These are phyloP conservation scores for Rubia yunnanensis DNA, from an alignment of 257 asterid species.

Conservation along the genomic window DNA sequence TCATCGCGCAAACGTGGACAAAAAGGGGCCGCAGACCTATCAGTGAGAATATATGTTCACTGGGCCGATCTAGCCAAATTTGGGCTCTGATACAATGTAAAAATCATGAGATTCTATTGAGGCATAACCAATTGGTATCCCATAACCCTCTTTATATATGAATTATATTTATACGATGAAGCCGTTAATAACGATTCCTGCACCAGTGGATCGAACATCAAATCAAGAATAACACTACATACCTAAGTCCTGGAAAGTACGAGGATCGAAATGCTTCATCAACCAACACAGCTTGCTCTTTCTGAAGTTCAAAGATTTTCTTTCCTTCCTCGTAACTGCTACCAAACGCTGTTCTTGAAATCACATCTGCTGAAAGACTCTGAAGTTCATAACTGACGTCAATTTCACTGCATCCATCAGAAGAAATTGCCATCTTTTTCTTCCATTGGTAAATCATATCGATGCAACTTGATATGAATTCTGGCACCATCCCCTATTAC, in stretches of 20 bases:
- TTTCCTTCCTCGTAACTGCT: slow-evolving; percentile 9
- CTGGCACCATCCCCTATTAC: slow-evolving; percentile 4
- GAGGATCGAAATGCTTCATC: slow-evolving; percentile 8
- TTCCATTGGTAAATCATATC: neutral
- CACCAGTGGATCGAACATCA: no score
- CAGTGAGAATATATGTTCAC: no score
- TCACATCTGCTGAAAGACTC: slow-evolving; percentile 6
- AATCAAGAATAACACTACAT: no score
- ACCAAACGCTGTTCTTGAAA: neutral
- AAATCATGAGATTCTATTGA: no score
- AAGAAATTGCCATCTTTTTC: neutral
- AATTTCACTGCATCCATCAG: slow-evolving; percentile 1
- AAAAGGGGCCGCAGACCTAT: no score
- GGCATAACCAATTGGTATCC: no score
- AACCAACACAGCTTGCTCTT: neutral
- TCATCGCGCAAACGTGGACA: no score
- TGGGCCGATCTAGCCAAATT: no score
- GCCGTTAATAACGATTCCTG: no score
- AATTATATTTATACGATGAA: no score
- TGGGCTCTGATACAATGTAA: no score
- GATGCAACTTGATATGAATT: slow-evolving; percentile 3
- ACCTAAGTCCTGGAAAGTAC: slow-evolving; percentile 22
- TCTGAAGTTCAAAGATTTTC: slow-evolving; percentile 2
- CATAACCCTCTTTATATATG: no score
- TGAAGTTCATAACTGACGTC: slow-evolving; percentile 1